phyloP scores from a whole-genome alignment of 768 basidiomycete species.

The Boletus vinaceobasis region DNA sequence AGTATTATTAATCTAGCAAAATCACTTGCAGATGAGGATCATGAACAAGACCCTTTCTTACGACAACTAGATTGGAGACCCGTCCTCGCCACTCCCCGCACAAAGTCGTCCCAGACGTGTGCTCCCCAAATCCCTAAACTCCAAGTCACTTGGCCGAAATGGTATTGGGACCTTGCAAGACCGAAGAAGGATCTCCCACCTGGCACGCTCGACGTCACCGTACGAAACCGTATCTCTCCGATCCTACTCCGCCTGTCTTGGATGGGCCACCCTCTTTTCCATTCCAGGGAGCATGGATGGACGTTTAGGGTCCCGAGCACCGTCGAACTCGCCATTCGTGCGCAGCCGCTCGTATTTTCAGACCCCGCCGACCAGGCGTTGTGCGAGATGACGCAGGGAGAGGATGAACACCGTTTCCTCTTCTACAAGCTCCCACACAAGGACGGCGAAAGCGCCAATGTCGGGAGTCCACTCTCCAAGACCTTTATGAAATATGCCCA shows the following conservation, averaged over 20 bases:
- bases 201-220: slow-evolving; percentile 80
- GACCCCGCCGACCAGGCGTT: slow-evolving; percentile 61
- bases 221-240: slow-evolving; percentile 78
- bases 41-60: slow-evolving; percentile 51
- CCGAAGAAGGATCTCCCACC: slow-evolving; percentile 65
- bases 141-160: slow-evolving; percentile 83
- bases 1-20: slow-evolving; percentile 43
- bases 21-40: slow-evolving; percentile 24
- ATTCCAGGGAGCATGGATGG: slow-evolving; percentile 90
- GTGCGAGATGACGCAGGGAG: slow-evolving; percentile 41
- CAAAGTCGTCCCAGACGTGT: not conserved
- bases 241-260: slow-evolving; percentile 84
- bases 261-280: slow-evolving; percentile 80
- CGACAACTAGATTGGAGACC: slow-evolving; percentile 67
- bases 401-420: slow-evolving; percentile 41
- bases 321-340: slow-evolving; percentile 44
- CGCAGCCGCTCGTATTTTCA: slow-evolving; percentile 51
- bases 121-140: slow-evolving; percentile 31
- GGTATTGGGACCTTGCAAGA: slow-evolving; percentile 90
- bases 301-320: slow-evolving; percentile 69
- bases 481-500: slow-evolving; percentile 85
- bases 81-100: slow-evolving; percentile 13
- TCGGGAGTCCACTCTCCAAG: slow-evolving; percentile 90
- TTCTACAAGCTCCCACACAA: slow-evolving; percentile 97
- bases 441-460: slow-evolving; percentile 91